Base-by-base conservation (phyloP, 345 rosid genomes). In the Arabis alpina region DNA sequence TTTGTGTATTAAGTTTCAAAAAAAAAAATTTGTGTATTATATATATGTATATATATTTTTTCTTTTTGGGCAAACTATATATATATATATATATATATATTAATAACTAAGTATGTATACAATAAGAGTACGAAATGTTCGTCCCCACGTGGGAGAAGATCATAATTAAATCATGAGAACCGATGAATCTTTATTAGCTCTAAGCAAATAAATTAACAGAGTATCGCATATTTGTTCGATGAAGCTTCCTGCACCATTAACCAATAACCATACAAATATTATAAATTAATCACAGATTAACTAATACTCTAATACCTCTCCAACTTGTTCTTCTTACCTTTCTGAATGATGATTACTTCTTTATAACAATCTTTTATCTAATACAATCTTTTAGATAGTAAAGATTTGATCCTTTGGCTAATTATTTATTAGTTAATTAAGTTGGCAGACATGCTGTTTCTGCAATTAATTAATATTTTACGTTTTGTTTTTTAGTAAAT, bases 381-480 rank as follows among this genome's bases (percentile, higher is more conserved):
- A 32, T 32, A 49, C 12, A 64, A 64, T 64, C 36, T 73, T 58
- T 37, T 27, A 23, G 43, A 64, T 48, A 19, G 60, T 73, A 56
- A 45, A 73, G 53, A 64, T 73, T 64, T 64, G 77, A 64, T 64
- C 36, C 66, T 57, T 56, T 73, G 77, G 77, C 57, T 73, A 28
- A 48, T 50, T 55, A 9, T 64, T 52, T 55, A 11, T 47, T 64
- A 24, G 36, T 62, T 12, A 27, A 64, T 25, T 23, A 56, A 73
- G 19, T 64, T 48, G 71, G 65, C 45, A 54, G 55, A 64, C 65
- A 73, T 73, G 51, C 37, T 64, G 65, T 56, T 56, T 57, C 49
- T 72, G n/a, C n/a, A 27, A 53, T 54, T 63, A 63, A 12, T 27
- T 30, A 51, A 37, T 13, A 15, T 28, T 23, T 37, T 37, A 25